phyloP scores from a whole-genome alignment of 2,329 filamentous ascomycete species.

The Nothopassalora personata region DNA sequence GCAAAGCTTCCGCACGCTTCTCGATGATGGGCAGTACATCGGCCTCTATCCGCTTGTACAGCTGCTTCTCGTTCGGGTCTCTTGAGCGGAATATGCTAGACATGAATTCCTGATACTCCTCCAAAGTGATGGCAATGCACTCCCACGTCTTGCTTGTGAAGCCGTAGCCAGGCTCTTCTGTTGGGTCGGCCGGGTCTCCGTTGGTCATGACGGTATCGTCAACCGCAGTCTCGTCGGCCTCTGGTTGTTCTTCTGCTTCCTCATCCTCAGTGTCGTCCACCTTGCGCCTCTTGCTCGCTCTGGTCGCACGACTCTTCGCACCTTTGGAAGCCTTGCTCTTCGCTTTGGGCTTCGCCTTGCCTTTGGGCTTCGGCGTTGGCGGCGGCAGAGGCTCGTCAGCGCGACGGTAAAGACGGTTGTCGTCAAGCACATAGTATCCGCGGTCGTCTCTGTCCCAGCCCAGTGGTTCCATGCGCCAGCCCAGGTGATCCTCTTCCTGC shows the following conservation, averaged over 20 bases:
- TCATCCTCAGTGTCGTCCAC: constrained; percentile 44
- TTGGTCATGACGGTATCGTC: constrained; percentile 33
- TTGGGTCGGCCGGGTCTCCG: constrained; percentile 28
- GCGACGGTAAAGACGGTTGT: constrained; percentile 84
- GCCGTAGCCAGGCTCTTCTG: constrained; percentile 45
- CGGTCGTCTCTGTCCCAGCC: constrained; percentile 87
- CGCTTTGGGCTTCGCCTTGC: constrained; percentile 51
- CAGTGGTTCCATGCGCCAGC: constrained; percentile 64
- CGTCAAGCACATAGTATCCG: constrained; percentile 84
- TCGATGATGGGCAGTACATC: constrained; percentile 82
- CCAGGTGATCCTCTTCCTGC: constrained; percentile 58
- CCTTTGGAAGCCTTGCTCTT: constrained; percentile 52
- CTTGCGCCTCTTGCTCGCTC: constrained; percentile 69
- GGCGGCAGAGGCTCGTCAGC: constrained; percentile 66
- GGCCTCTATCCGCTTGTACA: constrained; percentile 66
- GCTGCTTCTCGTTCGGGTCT: constrained; percentile 76
- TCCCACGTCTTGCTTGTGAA: constrained; percentile 82
- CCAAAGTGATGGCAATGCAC: constrained; percentile 75
- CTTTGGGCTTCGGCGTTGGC: constrained; percentile 50
- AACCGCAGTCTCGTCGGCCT: constrained; percentile 36
- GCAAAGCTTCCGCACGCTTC: constrained; percentile 63
- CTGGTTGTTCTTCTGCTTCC: constrained; percentile 41
- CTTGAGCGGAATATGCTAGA: constrained; percentile 66
- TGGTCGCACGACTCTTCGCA: constrained; percentile 51
- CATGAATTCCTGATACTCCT: constrained; percentile 70